phyloP scores from a whole-genome alignment of 2,329 filamentous ascomycete species.

The Xylaria sp. region DNA sequence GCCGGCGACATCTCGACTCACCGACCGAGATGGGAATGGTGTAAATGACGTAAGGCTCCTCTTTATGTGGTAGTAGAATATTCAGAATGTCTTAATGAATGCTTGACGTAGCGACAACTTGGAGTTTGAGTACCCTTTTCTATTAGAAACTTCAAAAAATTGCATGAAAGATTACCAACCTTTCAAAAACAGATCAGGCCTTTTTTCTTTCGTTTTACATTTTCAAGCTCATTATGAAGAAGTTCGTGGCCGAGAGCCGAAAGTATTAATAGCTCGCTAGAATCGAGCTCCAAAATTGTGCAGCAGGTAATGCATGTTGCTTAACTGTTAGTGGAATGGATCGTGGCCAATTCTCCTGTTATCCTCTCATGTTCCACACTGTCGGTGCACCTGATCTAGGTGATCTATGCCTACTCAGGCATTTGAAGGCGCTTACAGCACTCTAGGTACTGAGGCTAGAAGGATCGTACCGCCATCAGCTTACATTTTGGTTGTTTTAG shows the following conservation, averaged over 20 bases:
- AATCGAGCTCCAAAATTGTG: constrained; percentile 21
- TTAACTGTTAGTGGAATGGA: constrained; percentile 23
- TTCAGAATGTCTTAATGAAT: neutral
- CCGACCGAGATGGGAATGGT: neutral
- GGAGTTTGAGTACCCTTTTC: neutral
- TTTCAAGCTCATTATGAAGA: neutral
- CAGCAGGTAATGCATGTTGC: constrained; percentile 11
- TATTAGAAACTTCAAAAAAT: neutral
- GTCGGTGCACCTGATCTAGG: constrained; percentile 4
- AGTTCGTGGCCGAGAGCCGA: constrained; percentile 23
- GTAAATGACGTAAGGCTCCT: neutral
- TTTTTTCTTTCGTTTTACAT: neutral
- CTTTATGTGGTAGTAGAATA: neutral
- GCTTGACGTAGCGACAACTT: neutral
- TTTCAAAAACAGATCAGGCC: neutral
- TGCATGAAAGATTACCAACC: neutral
- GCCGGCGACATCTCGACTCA: constrained; percentile 42
- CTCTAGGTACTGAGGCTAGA: neutral
- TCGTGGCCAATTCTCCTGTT: neutral
- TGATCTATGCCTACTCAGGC: neutral
- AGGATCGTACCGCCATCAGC: constrained; percentile 25
- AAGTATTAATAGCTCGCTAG: constrained; percentile 32
- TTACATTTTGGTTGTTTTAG: constrained; percentile 14
- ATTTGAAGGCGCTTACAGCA: neutral
- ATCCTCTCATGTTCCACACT: constrained; percentile 21